Evolutionary conservation across 192 early-diverging fungal species (phyloP).

Genomic region (Coemansia sp.): DNA sequence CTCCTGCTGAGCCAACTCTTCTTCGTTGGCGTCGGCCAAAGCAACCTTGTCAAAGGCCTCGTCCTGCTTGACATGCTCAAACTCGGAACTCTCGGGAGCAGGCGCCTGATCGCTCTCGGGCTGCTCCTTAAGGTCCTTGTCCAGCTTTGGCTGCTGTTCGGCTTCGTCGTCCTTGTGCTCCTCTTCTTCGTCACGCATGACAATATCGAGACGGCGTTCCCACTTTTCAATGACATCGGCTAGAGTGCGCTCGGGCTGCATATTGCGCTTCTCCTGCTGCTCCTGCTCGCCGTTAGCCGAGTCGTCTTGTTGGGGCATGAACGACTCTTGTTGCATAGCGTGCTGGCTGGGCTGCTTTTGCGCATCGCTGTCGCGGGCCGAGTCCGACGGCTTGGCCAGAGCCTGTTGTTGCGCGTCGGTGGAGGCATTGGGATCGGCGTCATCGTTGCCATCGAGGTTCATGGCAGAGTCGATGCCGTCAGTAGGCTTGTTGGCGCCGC

Average conservation of each 20-base stretch:
- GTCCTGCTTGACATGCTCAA: slow-evolving; percentile 71
- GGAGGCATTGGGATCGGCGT: slow-evolving; percentile 29
- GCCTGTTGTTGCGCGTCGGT: slow-evolving; percentile 40
- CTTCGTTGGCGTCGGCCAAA: slow-evolving; percentile 67
- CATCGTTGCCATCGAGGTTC: slow-evolving; percentile 60
- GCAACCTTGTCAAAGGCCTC: slow-evolving; percentile 66
- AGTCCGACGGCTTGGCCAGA: slow-evolving; percentile 29
- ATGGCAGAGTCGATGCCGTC: slow-evolving; percentile 61
- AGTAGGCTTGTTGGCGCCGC: slow-evolving; percentile 59
- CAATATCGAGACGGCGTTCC: slow-evolving; percentile 80
- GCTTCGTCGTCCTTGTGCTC: slow-evolving; percentile 27
- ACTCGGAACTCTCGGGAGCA: slow-evolving; percentile 39
- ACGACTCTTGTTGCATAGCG: slow-evolving; percentile 15
- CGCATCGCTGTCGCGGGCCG: slow-evolving; percentile 13
- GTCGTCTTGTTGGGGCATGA: slow-evolving; percentile 2
- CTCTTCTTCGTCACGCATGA: slow-evolving; percentile 69
- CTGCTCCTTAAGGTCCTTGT: slow-evolving; percentile 49
- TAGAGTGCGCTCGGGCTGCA: slow-evolving; percentile 87
- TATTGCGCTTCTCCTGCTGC: slow-evolving; percentile 56
- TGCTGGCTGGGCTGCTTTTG: slow-evolving; percentile 22
- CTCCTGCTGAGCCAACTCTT: slow-evolving; percentile 53
- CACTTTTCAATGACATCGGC: slow-evolving; percentile 95
- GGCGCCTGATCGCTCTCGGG: slow-evolving; percentile 29
- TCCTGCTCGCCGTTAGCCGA: slow-evolving; percentile 12
- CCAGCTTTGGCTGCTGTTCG: slow-evolving; percentile 41